Evolutionary conservation across 2,329 filamentous ascomycete genomes (phyloP).

Genomic region (Colletotrichum paranaense): DNA sequence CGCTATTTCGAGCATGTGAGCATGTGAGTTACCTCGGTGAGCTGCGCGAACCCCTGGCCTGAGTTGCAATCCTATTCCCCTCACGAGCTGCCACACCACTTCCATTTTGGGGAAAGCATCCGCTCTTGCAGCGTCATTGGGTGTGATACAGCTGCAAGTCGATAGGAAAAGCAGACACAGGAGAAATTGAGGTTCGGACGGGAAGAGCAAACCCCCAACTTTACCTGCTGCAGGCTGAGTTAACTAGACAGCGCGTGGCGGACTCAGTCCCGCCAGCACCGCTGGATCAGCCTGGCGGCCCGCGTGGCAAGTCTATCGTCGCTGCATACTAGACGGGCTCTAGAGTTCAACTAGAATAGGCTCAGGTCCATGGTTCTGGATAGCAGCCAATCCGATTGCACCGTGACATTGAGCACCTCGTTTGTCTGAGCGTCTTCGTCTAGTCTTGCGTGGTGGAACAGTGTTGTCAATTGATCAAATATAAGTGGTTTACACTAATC

Average conservation of each 20-base stretch:
- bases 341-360: background rate
- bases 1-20: slow-evolving; percentile 23
- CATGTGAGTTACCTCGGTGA: slow-evolving; percentile 27
- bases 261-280: background rate
- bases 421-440: background rate
- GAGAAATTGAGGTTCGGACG: background rate
- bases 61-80: background rate
- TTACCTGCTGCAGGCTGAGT: background rate
- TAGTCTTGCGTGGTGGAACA: too few relatives aligned
- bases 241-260: background rate
- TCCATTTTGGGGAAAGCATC: slow-evolving; percentile 12
- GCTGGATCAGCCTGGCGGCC: background rate
- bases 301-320: slow-evolving; percentile 4
- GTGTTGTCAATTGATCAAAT: background rate
- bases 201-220: background rate
- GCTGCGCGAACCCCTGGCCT: background rate
- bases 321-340: background rate
- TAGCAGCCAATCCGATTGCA: background rate
- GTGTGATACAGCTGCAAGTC: slow-evolving; percentile 7
- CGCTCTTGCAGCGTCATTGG: slow-evolving; percentile 22
- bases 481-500: background rate
- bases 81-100: slow-evolving; percentile 9
- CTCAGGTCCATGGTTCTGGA: background rate
- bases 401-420: background rate
- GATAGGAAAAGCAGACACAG: background rate